Evolutionary conservation across 495 filamentous ascomycete genomes (phyloP), one percentile per base, ranked within the genome.

Genomic region (Symbiotaphrina buchneri): DNA sequence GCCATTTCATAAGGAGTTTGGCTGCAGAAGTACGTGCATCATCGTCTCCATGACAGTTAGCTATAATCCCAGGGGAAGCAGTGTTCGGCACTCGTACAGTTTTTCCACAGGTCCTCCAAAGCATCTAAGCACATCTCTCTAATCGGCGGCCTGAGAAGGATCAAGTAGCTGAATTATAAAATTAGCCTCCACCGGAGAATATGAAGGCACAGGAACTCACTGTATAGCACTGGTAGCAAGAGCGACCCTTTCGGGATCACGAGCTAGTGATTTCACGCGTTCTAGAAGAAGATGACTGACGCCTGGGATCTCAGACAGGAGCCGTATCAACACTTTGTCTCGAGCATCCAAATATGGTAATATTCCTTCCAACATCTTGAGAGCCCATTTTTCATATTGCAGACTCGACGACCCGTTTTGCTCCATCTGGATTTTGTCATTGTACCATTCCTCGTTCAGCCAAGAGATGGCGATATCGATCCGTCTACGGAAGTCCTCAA

Each of bases 391-490:
- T 32, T 80, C 71, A 47, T 93, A 95, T 41, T 85, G 61, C 10
- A 11, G 22, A 5, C 58, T 51, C 5, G 60, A 48, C 0, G 59
- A 51, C n/a, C 46, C 42, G 3, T 54, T 53, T 6, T 45, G 41
- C 13, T 55, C 54, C 48, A 61, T 52, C 36, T 65, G 63, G 16
- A 92, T 49, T 23, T 66, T 66, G 47, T 93, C 90, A 44, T 81
- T 87, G 52, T 91, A 95, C 85, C 85, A 99, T 51, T 99, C 87
- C 49, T 99, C 87, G 42, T 74, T 84, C 17, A 95, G 58, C 87
- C 87, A 99, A 11, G 71, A 65, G 32, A 93, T 73, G 2, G 79
- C 84, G 21, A 82, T 62, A 34, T 81, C 82, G 33, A 95, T 78
- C 15, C 85, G 69, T 23, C 63, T 68, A 21, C 83, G 65, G 51